Conservation (phyloP, 176 grass and related monocot genomes). For the Hordeum marinum region DNA sequence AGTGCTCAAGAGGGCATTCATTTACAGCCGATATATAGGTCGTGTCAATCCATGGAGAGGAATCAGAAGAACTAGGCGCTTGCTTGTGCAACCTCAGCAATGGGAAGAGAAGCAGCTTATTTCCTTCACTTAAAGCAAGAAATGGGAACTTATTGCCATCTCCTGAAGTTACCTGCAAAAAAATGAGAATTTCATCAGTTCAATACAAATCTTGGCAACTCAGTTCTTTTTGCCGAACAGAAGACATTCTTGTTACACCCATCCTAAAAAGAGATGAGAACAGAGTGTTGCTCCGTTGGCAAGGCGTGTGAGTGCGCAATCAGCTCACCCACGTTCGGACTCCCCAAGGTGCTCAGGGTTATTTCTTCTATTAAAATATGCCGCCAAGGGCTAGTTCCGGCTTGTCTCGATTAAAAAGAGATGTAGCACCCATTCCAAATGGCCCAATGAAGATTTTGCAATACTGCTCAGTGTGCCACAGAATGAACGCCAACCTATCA, state of each 20-base stretch:
- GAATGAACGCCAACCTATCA: background rate
- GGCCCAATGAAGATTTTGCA: background rate
- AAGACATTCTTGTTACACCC: background rate
- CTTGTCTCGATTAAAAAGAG: background rate
- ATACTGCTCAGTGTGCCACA: background rate
- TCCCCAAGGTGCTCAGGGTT: background rate
- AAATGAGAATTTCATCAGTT: constrained; percentile 11
- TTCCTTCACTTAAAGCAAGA: constrained; percentile 78
- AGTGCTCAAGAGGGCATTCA: constrained; percentile 72
- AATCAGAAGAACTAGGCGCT: constrained; percentile 34
- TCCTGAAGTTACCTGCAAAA: constrained; percentile 31
- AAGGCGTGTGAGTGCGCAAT: background rate
- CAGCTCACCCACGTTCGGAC: background rate
- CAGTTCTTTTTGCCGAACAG: background rate
- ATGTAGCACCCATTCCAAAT: background rate
- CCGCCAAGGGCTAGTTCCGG: background rate
- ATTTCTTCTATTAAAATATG: background rate
- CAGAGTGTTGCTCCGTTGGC: background rate
- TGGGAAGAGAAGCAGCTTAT: constrained; percentile 72
- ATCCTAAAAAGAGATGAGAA: background rate
- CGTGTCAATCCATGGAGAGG: constrained; percentile 52
- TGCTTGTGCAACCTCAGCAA: constrained; percentile 67
- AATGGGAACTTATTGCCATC: constrained; percentile 55
- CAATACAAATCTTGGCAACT: background rate
- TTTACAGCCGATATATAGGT: constrained; percentile 40